phyloP scores from a whole-genome alignment of 2,329 filamentous ascomycete species.

The Botrytis squamosa region DNA sequence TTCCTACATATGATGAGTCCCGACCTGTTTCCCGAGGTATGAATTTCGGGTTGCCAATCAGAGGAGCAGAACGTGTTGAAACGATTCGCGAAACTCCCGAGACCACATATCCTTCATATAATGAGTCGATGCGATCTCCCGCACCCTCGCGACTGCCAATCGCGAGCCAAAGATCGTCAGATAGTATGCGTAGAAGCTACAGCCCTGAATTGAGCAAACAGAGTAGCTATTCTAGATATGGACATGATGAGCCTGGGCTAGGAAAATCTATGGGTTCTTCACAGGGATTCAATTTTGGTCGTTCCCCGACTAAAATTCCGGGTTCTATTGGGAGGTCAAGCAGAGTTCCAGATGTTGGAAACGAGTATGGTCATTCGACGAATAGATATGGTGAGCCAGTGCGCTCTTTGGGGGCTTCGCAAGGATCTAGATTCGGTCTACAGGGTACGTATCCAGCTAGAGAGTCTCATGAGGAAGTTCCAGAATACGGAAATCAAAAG shows the following conservation, averaged over 20 bases:
- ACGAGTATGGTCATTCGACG: accelerated
- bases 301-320: not conserved
- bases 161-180: not conserved
- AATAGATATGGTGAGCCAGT: not conserved
- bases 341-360: not conserved
- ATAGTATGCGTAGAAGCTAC: not conserved
- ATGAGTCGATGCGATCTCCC: not conserved
- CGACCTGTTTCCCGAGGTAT: not conserved
- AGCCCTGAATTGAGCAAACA: not conserved
- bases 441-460: not conserved
- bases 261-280: not conserved
- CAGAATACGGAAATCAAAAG: not conserved
- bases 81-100: not conserved
- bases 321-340: not conserved
- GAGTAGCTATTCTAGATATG: not conserved
- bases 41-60: not conserved
- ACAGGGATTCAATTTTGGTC: not conserved
- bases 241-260: not conserved
- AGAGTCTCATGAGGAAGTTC: not conserved
- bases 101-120: not conserved
- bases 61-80: not conserved
- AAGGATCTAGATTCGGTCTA: not conserved
- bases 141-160: not conserved
- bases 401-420: not conserved
- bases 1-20: not conserved